Conservation (phyloP, 768 basidiomycete genomes). For the Thelephora ganbajun region DNA sequence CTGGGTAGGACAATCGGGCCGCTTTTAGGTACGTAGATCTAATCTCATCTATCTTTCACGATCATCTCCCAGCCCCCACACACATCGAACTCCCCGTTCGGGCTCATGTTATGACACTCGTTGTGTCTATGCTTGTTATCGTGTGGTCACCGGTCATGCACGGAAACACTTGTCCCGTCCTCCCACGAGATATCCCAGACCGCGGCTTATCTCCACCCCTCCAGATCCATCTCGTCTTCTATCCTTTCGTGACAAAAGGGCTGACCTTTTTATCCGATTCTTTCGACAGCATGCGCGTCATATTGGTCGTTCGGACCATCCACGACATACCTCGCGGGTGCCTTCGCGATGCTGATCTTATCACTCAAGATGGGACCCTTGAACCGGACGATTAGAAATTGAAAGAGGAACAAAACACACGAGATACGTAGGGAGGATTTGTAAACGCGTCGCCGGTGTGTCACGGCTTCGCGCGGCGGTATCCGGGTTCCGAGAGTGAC, state of each 20-base stretch:
- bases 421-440: too few species aligned
- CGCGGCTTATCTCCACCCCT: too few species aligned
- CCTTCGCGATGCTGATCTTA: slow-evolving; percentile 49
- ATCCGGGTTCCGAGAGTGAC: too few species aligned
- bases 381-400: too few species aligned
- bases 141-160: too few species aligned
- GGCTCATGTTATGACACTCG: not conserved
- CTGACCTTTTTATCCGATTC: slow-evolving; percentile 5
- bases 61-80: slow-evolving; percentile 1
- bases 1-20: slow-evolving; percentile 90
- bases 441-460: too few species aligned
- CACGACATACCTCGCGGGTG: slow-evolving; percentile 53
- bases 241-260: slow-evolving; percentile 1
- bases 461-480: too few species aligned
- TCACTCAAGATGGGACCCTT: slow-evolving; percentile 36
- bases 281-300: slow-evolving; percentile 54
- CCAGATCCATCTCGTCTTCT: too few species aligned
- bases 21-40: slow-evolving; percentile 48
- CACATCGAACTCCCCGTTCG: not conserved
- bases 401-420: too few species aligned
- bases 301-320: slow-evolving; percentile 86
- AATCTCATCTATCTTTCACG: not conserved
- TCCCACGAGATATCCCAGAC: too few species aligned
- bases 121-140: slow-evolving; percentile 2
- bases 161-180: too few species aligned